These are phyloP conservation scores for Glonium stellatum DNA, from an alignment of 495 filamentous ascomycete genomes.

Conservation along the genomic window DNA sequence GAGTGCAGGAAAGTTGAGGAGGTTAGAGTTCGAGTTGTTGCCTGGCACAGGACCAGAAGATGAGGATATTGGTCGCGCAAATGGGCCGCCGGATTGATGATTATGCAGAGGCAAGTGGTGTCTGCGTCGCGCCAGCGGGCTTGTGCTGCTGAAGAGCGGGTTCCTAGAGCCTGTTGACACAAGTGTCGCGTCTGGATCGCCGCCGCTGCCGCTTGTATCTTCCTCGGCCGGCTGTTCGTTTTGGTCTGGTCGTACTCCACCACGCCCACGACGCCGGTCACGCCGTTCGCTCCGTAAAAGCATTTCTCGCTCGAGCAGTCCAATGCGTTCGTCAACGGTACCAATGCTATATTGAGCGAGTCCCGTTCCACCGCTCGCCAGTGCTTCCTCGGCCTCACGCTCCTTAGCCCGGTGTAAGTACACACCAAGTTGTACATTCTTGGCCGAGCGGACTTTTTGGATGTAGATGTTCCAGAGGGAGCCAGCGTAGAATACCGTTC, in stretches of 20 bases:
- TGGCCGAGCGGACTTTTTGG: slow-evolving; percentile 49
- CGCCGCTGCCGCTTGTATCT: slow-evolving; percentile 40
- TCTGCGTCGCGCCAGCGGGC: slow-evolving; percentile 1
- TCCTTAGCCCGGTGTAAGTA: slow-evolving; percentile 57
- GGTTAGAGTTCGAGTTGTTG: slow-evolving; percentile 3
- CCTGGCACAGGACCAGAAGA: background rate
- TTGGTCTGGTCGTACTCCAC: slow-evolving; percentile 12
- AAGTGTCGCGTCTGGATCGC: slow-evolving; percentile 34
- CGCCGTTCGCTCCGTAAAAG: slow-evolving; percentile 39
- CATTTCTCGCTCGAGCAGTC: slow-evolving; percentile 44
- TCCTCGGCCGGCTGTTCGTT: slow-evolving; percentile 31
- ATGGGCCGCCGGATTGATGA: background rate
- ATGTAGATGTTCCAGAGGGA: slow-evolving; percentile 58
- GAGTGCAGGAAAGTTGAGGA: slow-evolving; percentile 2
- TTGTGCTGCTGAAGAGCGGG: slow-evolving; percentile 7
- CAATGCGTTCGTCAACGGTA: slow-evolving; percentile 45
- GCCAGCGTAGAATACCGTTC: slow-evolving; percentile 58
- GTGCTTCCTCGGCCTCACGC: slow-evolving; percentile 43
- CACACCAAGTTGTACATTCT: slow-evolving; percentile 51
- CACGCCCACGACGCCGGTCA: slow-evolving; percentile 24
- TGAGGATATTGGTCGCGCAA: background rate
- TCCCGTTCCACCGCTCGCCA: slow-evolving; percentile 21
- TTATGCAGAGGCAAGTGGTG: background rate
- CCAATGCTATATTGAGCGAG: slow-evolving; percentile 27
- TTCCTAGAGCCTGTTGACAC: slow-evolving; percentile 17